phyloP scores from a whole-genome alignment of 1,284 basidiomycete species.

The Schizopora paradoxa region DNA sequence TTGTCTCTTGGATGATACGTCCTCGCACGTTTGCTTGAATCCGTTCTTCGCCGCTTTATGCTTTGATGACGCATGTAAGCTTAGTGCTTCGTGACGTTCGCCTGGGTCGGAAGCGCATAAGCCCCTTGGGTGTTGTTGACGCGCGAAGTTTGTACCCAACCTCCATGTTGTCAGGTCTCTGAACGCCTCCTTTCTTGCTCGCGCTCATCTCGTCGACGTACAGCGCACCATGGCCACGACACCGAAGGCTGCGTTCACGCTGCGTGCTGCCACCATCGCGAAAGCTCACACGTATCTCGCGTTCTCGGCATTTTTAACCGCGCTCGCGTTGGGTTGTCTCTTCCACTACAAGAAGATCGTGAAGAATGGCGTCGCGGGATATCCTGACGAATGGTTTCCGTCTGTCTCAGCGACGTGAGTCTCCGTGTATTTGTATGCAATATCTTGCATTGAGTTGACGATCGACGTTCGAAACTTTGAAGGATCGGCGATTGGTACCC shows the following conservation, averaged over 20 bases:
- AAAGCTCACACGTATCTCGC: slow-evolving; percentile 70
- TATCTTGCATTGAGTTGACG: not conserved
- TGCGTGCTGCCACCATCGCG: slow-evolving; percentile 51
- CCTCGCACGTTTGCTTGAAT: no score
- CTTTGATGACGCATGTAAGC: no score
- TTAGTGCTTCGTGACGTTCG: no score
- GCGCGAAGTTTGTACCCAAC: no score
- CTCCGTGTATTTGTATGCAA: not conserved
- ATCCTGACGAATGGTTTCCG: slow-evolving; percentile 90
- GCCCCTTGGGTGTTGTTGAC: no score
- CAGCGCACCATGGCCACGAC: not conserved
- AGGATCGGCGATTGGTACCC: slow-evolving; percentile 93
- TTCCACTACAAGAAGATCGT: slow-evolving; percentile 86
- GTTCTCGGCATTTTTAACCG: slow-evolving; percentile 63
- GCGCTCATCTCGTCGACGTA: no score
- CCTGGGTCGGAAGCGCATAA: no score
- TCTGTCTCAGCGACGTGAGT: slow-evolving; percentile 88
- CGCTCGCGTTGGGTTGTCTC: slow-evolving; percentile 62
- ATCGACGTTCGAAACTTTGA: slow-evolving; percentile 8
- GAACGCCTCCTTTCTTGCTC: no score
- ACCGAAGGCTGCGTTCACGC: slow-evolving; percentile 3
- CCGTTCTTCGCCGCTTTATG: no score
- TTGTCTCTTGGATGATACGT: not conserved
- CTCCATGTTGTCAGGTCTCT: no score
- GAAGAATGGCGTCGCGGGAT: slow-evolving; percentile 82